Percentiles rank a stretch among this genome's conserved stretches.
Evolutionary conservation across 1,284 basidiomycete genomes (phyloP).

Genomic region (Trichosporon faecale): DNA sequence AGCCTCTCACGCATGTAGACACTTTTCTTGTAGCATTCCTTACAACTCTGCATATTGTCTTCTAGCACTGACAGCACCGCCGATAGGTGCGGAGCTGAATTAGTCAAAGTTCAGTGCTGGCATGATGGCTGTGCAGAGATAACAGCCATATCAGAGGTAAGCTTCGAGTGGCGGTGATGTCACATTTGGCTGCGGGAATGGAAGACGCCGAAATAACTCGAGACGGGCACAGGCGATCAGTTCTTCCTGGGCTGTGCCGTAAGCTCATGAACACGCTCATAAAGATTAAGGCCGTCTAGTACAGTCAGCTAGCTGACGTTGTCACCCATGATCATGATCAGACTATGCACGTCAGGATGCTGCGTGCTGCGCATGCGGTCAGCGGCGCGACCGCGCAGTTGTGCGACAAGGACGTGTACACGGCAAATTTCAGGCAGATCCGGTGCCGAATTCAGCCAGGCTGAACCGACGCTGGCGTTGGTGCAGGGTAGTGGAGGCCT

Average conservation of each 20-base stretch:
- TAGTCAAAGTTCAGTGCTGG: not conserved
- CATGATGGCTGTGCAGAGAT: not conserved
- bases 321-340: not conserved
- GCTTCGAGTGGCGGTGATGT: not conserved
- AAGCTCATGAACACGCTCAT: not conserved
- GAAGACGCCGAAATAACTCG: not conserved
- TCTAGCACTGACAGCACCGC: not conserved
- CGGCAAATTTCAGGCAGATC: not conserved
- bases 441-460: not conserved
- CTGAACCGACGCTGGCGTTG: slow-evolving; percentile 5
- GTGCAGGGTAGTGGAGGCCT: not conserved
- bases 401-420: not conserved
- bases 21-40: not conserved
- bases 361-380: not conserved
- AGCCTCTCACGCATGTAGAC: not conserved
- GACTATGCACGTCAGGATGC: not conserved
- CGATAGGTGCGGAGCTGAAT: not conserved
- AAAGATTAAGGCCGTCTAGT: not conserved
- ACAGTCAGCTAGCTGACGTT: not conserved
- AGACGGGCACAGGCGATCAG: not conserved
- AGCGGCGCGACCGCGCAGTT: not conserved
- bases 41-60: not conserved
- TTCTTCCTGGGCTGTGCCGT: not conserved
- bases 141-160: not conserved
- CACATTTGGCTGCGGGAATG: not conserved